phyloP scores from a whole-genome alignment of 2,329 filamentous ascomycete genomes.

The Neofusicoccum parvum region DNA sequence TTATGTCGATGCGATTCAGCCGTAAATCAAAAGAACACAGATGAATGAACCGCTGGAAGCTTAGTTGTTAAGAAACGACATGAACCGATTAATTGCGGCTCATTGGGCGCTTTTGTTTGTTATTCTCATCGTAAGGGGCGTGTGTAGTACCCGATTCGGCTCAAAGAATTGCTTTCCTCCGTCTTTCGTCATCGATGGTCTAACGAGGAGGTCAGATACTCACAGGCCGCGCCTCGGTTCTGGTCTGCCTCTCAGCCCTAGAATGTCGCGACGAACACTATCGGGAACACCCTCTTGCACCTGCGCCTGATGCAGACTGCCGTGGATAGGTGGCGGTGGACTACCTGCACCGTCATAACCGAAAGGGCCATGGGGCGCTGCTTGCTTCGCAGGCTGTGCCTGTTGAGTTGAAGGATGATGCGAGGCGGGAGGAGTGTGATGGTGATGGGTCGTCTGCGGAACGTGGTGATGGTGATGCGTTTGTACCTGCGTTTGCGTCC shows the following conservation, averaged over 20 bases:
- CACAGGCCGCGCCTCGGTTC: constrained; percentile 14
- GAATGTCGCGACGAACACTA: constrained; percentile 13
- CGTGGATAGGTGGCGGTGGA: constrained; percentile 4
- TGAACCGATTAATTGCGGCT: too few species aligned
- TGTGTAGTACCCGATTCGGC: too few species aligned
- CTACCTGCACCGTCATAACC: constrained; percentile 15
- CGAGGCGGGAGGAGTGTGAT: not conserved
- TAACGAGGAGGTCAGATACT: not conserved
- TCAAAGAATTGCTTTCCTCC: too few species aligned
- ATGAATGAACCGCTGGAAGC: too few species aligned
- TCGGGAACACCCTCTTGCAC: constrained; percentile 7
- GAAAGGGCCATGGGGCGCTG: constrained; percentile 1
- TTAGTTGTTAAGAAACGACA: too few species aligned
- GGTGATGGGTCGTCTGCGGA: constrained; percentile 9
- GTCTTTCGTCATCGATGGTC: too few species aligned
- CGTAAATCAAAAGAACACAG: too few species aligned
- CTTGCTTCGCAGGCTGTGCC: not conserved
- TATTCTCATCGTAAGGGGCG: too few species aligned
- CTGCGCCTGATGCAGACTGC: not conserved
- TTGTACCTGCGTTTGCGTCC: not conserved
- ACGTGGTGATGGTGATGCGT: constrained; percentile 20
- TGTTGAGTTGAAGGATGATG: constrained; percentile 1
- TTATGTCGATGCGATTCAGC: too few species aligned
- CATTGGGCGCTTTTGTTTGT: too few species aligned
- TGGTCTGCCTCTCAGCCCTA: constrained; percentile 7